phyloP scores from a whole-genome alignment of 2,329 filamentous ascomycete species.

The Tetracladium maxilliforme region DNA sequence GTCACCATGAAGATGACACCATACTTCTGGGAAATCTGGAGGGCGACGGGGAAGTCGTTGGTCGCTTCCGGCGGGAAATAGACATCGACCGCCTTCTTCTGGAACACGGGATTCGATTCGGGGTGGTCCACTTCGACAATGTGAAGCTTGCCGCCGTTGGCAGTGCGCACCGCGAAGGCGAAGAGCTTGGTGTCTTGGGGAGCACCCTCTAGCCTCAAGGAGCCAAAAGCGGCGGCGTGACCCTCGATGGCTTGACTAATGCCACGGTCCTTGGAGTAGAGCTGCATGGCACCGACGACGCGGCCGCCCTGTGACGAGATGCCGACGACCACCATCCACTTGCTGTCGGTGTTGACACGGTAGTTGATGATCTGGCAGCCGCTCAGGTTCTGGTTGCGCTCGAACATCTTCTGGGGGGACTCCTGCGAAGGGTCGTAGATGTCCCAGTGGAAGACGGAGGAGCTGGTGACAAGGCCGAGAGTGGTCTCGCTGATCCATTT shows the following conservation, averaged over 20 bases:
- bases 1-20: constrained; percentile 95
- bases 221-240: constrained; percentile 89
- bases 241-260: constrained; percentile 98
- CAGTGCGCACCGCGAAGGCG: constrained; percentile 85
- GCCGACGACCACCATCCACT: constrained; percentile 96
- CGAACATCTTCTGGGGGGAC: constrained; percentile 79
- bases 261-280: constrained; percentile 89
- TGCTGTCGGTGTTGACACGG: constrained; percentile 84
- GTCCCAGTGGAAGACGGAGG: constrained; percentile 92
- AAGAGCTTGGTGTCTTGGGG: constrained; percentile 89
- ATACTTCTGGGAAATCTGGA: constrained; percentile 95
- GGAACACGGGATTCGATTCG: constrained; percentile 74
- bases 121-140: constrained; percentile 95
- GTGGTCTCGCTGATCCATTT: constrained; percentile 92
- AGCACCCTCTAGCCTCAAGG: constrained; percentile 75
- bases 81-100: constrained; percentile 93
- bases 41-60: constrained; percentile 95
- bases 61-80: constrained; percentile 93
- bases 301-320: constrained; percentile 89
- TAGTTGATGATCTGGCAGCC: constrained; percentile 99
- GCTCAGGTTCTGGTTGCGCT: constrained; percentile 84
- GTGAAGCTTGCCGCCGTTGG: constrained; percentile 85
- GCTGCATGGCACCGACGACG: constrained; percentile 90
- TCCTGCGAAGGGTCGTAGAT: constrained; percentile 75
- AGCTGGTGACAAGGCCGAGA: constrained; percentile 81